Evolutionary conservation across 2,329 filamentous ascomycete species (phyloP).

Genomic region (Epicoccum nigrum): DNA sequence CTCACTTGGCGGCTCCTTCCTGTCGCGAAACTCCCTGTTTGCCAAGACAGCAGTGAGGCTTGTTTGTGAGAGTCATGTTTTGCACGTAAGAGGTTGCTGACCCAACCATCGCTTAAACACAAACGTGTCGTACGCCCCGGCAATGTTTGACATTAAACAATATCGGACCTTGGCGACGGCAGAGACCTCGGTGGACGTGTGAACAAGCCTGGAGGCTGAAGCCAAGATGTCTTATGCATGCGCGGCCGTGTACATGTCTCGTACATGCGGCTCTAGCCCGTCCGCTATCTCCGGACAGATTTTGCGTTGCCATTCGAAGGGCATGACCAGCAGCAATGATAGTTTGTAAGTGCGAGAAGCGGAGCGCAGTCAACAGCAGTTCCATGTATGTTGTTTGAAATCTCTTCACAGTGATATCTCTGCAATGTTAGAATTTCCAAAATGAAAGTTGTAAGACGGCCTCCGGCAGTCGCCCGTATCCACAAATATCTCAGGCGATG

Average conservation of each 20-base stretch:
- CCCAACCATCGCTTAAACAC: slow-evolving; percentile 4
- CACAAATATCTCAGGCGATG: slow-evolving; percentile 11
- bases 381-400: slow-evolving; percentile 3
- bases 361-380: not conserved
- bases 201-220: slow-evolving; percentile 16
- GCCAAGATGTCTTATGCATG: slow-evolving; percentile 16
- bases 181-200: slow-evolving; percentile 12
- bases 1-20: not conserved
- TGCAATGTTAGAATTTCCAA: slow-evolving; percentile 10
- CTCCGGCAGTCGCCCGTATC: slow-evolving; percentile 10
- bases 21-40: slow-evolving; percentile 2
- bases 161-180: slow-evolving; percentile 17
- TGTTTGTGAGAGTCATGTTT: slow-evolving; percentile 14
- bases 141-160: slow-evolving; percentile 5
- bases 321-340: too few species aligned
- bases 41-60: slow-evolving; percentile 3
- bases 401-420: slow-evolving; percentile 8
- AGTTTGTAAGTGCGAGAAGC: not conserved
- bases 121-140: not conserved
- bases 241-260: slow-evolving; percentile 4
- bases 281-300: slow-evolving; percentile 1
- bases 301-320: too few species aligned
- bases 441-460: slow-evolving; percentile 16
- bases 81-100: slow-evolving; percentile 9
- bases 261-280: not conserved